A percentile compares a stretch with the other conserved stretches of the same genome.
Conservation (phyloP, 345 rosid genomes). For the Bruguiera sexangula region DNA sequence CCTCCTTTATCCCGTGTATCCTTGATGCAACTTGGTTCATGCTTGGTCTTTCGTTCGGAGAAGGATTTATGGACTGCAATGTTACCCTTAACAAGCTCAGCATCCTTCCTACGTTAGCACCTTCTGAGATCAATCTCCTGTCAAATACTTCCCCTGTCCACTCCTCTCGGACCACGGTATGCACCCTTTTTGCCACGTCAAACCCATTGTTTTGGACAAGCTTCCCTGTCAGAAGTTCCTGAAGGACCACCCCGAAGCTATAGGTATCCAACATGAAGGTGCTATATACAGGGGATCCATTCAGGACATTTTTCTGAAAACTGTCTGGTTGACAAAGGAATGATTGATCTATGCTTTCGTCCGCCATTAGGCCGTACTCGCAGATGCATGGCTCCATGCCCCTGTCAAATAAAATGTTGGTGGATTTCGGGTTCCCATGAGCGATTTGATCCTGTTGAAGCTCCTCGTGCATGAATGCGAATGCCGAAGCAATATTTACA, state of each 20-base stretch:
- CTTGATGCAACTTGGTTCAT: conserved; percentile 29
- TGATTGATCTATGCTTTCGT: conserved; percentile 27
- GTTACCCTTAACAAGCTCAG: conserved; percentile 48
- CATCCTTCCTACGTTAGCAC: conserved; percentile 54
- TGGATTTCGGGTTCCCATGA: conserved; percentile 63
- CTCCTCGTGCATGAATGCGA: conserved; percentile 43
- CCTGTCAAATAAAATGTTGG: conserved; percentile 47
- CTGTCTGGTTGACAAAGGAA: conserved; percentile 11
- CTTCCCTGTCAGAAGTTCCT: conserved; percentile 61
- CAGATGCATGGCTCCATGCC: conserved; percentile 52
- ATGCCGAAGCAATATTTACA: conserved; percentile 35
- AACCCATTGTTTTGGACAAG: conserved; percentile 40
- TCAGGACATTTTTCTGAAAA: not conserved
- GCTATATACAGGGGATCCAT: not conserved
- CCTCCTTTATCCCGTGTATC: conserved; percentile 39
- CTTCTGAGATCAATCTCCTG: conserved; percentile 36
- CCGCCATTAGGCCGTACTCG: conserved; percentile 52
- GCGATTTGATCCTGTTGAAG: conserved; percentile 41
- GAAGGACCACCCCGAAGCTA: conserved; percentile 52
- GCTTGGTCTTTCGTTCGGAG: conserved; percentile 43
- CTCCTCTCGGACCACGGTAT: conserved; percentile 49
- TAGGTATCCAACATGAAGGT: conserved; percentile 41
- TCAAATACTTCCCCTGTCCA: conserved; percentile 65
- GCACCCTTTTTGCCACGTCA: conserved; percentile 50
- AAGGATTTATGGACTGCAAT: conserved; percentile 39